phyloP scores from a whole-genome alignment of 306 rosid species.

The Inga leiocalycina region DNA sequence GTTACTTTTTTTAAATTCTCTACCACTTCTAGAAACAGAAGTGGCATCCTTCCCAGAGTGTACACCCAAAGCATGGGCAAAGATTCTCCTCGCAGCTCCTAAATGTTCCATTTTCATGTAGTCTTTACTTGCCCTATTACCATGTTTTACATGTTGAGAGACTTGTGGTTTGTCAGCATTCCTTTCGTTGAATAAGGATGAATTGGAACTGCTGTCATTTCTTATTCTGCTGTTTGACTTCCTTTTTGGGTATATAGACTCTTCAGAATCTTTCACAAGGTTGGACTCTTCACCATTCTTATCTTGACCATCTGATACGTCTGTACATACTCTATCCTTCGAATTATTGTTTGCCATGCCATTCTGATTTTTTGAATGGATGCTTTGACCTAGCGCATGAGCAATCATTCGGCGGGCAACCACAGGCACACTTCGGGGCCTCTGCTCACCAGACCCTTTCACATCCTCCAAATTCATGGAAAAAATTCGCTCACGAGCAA shows the following conservation, averaged over 20 bases:
- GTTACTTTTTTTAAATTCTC: slow-evolving; percentile 47
- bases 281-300: slow-evolving; percentile 37
- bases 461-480: slow-evolving; percentile 55
- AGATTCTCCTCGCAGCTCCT: slow-evolving; percentile 97
- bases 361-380: slow-evolving; percentile 50
- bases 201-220: slow-evolving; percentile 34
- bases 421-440: slow-evolving; percentile 74
- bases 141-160: slow-evolving; percentile 49
- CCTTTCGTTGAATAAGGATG: slow-evolving; percentile 39
- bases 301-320: slow-evolving; percentile 40
- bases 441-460: slow-evolving; percentile 59
- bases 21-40: slow-evolving; percentile 48
- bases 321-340: slow-evolving; percentile 38
- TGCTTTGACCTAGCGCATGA: slow-evolving; percentile 90
- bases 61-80: slow-evolving; percentile 89
- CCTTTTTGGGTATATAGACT: slow-evolving; percentile 31
- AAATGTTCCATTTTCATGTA: slow-evolving; percentile 71
- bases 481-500: slow-evolving; percentile 90
- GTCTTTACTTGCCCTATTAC: slow-evolving; percentile 49
- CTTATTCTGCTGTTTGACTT: slow-evolving; percentile 34
- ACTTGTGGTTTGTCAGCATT: slow-evolving; percentile 35
- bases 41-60: slow-evolving; percentile 61
- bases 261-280: slow-evolving; percentile 40
- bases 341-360: slow-evolving; percentile 33
- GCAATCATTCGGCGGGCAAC: slow-evolving; percentile 99